These are phyloP conservation scores for Solanum virginianum DNA, from an alignment of 257 asterid genomes.

Conservation along the genomic window DNA sequence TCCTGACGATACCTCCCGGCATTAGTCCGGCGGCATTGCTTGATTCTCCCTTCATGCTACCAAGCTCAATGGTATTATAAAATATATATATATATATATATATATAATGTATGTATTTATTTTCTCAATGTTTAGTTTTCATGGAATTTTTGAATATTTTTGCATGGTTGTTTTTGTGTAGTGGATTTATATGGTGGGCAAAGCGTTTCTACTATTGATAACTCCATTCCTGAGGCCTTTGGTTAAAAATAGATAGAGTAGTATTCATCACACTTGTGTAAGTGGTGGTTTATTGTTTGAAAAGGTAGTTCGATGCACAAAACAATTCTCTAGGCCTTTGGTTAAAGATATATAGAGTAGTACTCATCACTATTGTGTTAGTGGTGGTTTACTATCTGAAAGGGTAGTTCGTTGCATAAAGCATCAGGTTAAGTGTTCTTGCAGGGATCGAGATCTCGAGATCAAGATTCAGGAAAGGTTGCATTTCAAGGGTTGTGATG, in stretches of 20 bases:
- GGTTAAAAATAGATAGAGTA: neutral
- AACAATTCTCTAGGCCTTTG: neutral
- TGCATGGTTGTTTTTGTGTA: neutral
- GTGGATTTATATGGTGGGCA: neutral
- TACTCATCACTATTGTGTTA: too few species aligned
- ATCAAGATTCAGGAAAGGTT: neutral
- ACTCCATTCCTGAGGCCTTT: neutral
- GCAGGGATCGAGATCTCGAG: accelerated
- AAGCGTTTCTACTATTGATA: neutral
- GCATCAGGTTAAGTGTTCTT: neutral
- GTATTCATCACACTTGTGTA: neutral
- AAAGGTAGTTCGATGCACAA: neutral
- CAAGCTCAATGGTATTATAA: conserved; percentile 35
- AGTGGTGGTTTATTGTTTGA: neutral
- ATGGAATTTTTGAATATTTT: neutral
- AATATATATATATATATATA: neutral
- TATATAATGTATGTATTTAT: too few species aligned
- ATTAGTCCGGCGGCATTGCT: conserved; percentile 64
- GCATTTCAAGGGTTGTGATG: neutral
- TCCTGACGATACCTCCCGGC: conserved; percentile 52
- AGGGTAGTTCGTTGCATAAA: neutral
- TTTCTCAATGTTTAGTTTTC: neutral
- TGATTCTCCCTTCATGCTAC: conserved; percentile 61
- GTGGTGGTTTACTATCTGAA: neutral
- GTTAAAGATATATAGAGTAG: too few species aligned